Base-by-base conservation (phyloP, 169 alveolate genomes). In the Cryptosporidium bovis region DNA sequence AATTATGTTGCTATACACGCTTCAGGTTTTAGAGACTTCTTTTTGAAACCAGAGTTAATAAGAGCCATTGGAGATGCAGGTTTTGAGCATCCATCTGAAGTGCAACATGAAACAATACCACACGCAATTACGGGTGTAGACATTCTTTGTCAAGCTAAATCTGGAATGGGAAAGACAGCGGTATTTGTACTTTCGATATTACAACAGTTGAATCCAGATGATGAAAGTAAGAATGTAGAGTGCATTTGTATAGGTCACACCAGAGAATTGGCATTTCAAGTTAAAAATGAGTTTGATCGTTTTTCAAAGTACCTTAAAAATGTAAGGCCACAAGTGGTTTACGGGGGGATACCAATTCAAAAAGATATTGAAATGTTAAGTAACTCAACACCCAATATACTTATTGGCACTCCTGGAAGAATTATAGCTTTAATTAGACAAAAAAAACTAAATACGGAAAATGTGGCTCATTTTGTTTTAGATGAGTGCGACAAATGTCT, bases 91-190 rank as follows among this genome's bases (percentile, higher is more conserved):
- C 99, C 99, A 18, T 97, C 99, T 18, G 99, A 98, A 90, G 99
- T 98, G 51, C 99, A 98, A 90, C 99, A 97, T 91, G 99, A 98
- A 92, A 96, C 99, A 83, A 96, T 98, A 34, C 99, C 99, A 4
- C 97, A 97, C 82, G 99, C 99, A 34, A 96, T 97, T 90, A 94
- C 97, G 34, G 99, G 99, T 50, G 94, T 94, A 31, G 99, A 99
- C 92, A 95, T 99, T 24, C 94, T 99, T 55, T 98, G 99, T 94
- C 99, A 99, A 93, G 99, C 99, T 58, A 97, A 98, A 90, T 96
- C 99, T 62, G 99, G 99, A 67, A 99, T 98, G 99, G 99, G 99
- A n/a, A 99, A 99, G 94, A 99, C 99, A 31, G 99, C 99, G 36
- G 99, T 99, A 31, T 99, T 98, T 90, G 99, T 99, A 29, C 90